Evolutionary conservation across 2,329 filamentous ascomycete genomes (phyloP).

Genomic region (Alternaria gaisen): DNA sequence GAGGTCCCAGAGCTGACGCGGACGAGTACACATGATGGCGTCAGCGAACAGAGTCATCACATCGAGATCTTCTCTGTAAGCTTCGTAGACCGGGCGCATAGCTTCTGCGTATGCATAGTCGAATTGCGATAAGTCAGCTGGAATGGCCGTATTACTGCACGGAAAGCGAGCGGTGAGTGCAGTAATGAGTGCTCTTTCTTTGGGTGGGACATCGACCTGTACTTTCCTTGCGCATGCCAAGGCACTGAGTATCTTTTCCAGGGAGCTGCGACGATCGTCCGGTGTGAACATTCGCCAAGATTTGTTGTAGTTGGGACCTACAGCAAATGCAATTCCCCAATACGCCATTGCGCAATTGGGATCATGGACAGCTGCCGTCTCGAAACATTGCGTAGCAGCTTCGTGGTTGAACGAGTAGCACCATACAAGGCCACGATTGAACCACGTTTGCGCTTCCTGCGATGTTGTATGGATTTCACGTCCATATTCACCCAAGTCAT

Average conservation of each 20-base stretch:
- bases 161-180: background rate
- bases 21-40: slow-evolving; percentile 68
- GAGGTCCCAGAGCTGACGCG: slow-evolving; percentile 69
- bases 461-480: background rate
- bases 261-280: slow-evolving; percentile 55
- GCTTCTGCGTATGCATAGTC: slow-evolving; percentile 66
- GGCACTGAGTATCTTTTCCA: slow-evolving; percentile 64
- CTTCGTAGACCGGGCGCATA: slow-evolving; percentile 64
- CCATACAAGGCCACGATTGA: slow-evolving; percentile 74
- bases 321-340: slow-evolving; percentile 66
- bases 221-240: background rate
- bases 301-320: slow-evolving; percentile 79
- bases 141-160: background rate
- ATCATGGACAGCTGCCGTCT: slow-evolving; percentile 63
- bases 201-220: background rate
- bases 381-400: slow-evolving; percentile 69
- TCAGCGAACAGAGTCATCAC: slow-evolving; percentile 68
- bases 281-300: slow-evolving; percentile 72
- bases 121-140: background rate
- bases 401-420: slow-evolving; percentile 76
- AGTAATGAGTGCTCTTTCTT: background rate
- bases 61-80: slow-evolving; percentile 63
- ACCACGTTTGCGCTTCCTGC: slow-evolving; percentile 63
- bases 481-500: background rate
- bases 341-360: slow-evolving; percentile 60